phyloP scores from a whole-genome alignment of 768 basidiomycete genomes.

The Lentinula guzmanii region DNA sequence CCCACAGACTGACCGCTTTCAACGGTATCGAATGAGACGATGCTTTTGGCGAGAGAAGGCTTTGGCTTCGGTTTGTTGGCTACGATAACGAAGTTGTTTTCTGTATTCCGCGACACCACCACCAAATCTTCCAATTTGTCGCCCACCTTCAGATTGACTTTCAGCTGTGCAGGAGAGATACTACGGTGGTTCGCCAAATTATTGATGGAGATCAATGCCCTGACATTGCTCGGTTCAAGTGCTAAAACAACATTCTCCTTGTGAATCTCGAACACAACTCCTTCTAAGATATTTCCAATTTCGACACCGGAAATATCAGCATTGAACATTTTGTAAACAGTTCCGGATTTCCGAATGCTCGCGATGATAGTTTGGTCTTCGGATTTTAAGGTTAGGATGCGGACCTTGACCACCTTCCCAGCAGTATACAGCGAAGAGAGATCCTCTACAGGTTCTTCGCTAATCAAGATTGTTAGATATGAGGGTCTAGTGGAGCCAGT shows the following conservation, averaged over 20 bases:
- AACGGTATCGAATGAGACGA: constrained; percentile 62
- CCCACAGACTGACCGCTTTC: constrained; percentile 68
- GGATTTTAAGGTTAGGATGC: constrained; percentile 59
- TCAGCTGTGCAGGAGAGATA: constrained; percentile 61
- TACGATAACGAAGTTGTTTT: constrained; percentile 83
- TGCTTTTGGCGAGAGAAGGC: constrained; percentile 38
- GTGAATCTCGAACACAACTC: constrained; percentile 74
- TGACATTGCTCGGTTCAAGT: constrained; percentile 62
- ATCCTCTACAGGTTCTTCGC: constrained; percentile 57
- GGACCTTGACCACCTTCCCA: constrained; percentile 82
- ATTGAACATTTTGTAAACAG: constrained; percentile 40
- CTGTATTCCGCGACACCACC: constrained; percentile 84
- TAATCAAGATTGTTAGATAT: constrained; percentile 22
- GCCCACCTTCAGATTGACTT: constrained; percentile 55
- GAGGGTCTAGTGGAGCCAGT: not conserved
- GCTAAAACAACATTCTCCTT: constrained; percentile 76
- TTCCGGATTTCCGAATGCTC: constrained; percentile 77
- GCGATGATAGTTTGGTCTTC: constrained; percentile 67
- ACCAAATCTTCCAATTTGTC: constrained; percentile 71
- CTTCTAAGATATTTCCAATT: constrained; percentile 70
- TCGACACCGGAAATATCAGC: constrained; percentile 69
- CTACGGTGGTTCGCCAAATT: constrained; percentile 79
- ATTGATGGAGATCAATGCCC: constrained; percentile 81
- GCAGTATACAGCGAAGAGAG: constrained; percentile 61
- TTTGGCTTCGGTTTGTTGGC: constrained; percentile 63